Base-by-base conservation (phyloP, 148 eudicot genomes). In the Chenopodium berlandieri region DNA sequence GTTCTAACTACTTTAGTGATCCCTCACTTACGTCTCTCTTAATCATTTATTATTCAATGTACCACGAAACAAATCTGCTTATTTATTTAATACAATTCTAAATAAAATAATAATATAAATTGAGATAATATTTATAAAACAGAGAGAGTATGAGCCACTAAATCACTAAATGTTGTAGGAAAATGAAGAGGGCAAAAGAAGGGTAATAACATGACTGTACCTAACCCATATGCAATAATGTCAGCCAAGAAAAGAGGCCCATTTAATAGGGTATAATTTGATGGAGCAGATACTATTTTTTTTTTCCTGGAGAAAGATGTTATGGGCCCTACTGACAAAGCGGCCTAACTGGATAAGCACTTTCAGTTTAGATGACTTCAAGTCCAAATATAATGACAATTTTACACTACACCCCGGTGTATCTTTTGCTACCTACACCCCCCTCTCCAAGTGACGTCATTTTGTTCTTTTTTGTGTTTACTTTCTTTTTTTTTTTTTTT, bases 311-410 rank as follows among this genome's bases (percentile, higher is more conserved):
- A 20, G 78, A 12, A 6, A 32, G 25, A 72, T 73, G 68, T 47
- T 4, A 83, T 79, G 79, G 85, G 14, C 75, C 73, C 83, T 73
- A 76, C 83, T 80, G 56, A 69, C 82, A 75, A 79, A 70, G 71
- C 74, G 40, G 79, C 82, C 87, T 56, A 85, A 81, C 84, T 85
- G 62, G 65, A 77, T 81, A 46, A 75, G 69, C 82, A 56, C 79
- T 81, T 71, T 64, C 83, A 46, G 48, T 80, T 56, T 79, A 31
- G 3, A 52, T 52, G 17, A 56, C 23, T 56, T 52, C 69, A 71
- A 37, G 10, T 71, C 69, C 13, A 58, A 71, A 71, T 20, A 17
- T 58, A 32, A 70, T 23, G 23, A 23, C 0, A 23, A 23, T 23
- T 23, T 23, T 23, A 23, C 23, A 23, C 23, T 23, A 23, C 23